Evolutionary conservation across 2,329 filamentous ascomycete genomes (phyloP).

Genomic region (Aphanocladium album): DNA sequence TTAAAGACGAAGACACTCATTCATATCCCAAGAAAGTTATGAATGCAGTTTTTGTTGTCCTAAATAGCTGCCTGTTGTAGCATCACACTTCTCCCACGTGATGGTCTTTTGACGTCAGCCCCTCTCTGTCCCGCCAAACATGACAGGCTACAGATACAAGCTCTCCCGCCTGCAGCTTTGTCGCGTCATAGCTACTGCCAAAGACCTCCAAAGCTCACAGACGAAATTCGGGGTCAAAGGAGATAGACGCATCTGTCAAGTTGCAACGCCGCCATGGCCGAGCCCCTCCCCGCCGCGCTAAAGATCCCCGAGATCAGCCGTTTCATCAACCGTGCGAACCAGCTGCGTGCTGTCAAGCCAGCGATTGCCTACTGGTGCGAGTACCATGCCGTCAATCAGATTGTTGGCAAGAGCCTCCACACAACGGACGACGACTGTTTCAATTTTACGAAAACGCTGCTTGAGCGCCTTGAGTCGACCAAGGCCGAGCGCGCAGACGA

Average conservation of each 20-base stretch:
- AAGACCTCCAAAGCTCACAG: background rate
- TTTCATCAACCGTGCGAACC: slow-evolving; percentile 76
- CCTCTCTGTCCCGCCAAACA: slow-evolving; percentile 8
- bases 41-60: background rate
- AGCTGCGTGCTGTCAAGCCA: slow-evolving; percentile 80
- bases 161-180: background rate
- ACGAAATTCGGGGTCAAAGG: background rate
- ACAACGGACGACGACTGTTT: slow-evolving; percentile 71
- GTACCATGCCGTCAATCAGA: slow-evolving; percentile 90
- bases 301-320: slow-evolving; percentile 77
- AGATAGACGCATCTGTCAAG: background rate
- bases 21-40: background rate
- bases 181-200: background rate
- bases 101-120: slow-evolving; percentile 11
- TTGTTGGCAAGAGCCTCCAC: slow-evolving; percentile 76
- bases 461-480: slow-evolving; percentile 77
- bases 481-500: slow-evolving; percentile 64
- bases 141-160: background rate
- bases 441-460: slow-evolving; percentile 73
- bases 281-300: slow-evolving; percentile 43
- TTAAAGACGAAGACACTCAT: no score
- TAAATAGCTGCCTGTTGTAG: background rate
- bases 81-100: background rate
- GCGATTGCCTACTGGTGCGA: slow-evolving; percentile 94
- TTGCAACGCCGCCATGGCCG: slow-evolving; percentile 54